phyloP scores from a whole-genome alignment of 163 green algal species.

The Scenedesmus sp. region DNA sequence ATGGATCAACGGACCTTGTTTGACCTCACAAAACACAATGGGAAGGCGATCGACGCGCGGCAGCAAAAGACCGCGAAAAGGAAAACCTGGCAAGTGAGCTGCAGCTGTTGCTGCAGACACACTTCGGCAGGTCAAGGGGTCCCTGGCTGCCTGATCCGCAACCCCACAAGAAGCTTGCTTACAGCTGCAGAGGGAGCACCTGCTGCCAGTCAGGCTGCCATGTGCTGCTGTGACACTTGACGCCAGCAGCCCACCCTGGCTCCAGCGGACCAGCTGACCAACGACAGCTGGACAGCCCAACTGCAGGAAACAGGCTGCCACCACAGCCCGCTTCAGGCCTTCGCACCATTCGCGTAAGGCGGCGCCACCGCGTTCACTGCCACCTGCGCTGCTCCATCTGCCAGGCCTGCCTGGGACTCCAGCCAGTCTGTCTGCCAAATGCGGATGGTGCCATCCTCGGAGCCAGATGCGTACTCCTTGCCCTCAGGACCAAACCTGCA shows the following conservation, averaged over 20 bases:
- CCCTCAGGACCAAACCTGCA: constrained; percentile 86
- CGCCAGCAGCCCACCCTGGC: background rate
- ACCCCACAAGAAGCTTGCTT: background rate
- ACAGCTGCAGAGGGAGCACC: background rate
- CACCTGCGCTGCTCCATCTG: background rate
- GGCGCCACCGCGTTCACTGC: background rate
- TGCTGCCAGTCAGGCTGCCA: background rate
- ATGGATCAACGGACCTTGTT: background rate
- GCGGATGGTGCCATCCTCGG: constrained; percentile 98
- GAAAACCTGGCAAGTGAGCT: background rate
- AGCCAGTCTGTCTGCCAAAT: constrained; percentile 86
- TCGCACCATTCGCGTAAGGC: background rate
- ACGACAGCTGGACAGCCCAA: background rate
- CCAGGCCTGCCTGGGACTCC: constrained; percentile 23
- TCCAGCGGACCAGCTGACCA: background rate
- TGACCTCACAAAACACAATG: background rate
- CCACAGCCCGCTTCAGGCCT: background rate
- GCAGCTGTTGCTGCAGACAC: background rate
- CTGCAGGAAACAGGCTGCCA: background rate
- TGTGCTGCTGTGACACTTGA: background rate
- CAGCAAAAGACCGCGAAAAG: constrained; percentile 10
- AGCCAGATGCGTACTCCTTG: constrained; percentile 91
- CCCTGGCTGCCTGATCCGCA: background rate
- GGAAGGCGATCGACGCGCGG: background rate
- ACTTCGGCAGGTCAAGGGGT: background rate